Percentiles rank a stretch among this genome's conserved stretches.
Evolutionary conservation across 31 red algal genomes (phyloP).

Genomic region (Asparagopsis taxiformis): DNA sequence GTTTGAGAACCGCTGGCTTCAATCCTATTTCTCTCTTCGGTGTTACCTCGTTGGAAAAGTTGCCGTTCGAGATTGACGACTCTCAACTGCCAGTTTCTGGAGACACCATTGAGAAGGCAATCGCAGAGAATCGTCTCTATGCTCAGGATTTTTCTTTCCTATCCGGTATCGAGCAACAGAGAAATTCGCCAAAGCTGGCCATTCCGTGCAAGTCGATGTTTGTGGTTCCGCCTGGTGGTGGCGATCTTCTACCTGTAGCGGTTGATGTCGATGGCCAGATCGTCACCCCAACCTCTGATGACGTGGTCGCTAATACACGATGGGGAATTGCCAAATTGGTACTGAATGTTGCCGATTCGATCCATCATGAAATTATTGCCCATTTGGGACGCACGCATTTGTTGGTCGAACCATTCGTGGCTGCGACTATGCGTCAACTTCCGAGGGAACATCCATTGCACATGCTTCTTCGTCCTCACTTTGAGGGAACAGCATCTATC

Average conservation of each 20-base stretch:
- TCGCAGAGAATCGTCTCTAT: constrained; percentile 26
- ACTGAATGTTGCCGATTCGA: no score
- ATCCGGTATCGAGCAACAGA: background rate
- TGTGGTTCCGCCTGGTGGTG: no score
- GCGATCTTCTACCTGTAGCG: constrained; percentile 28
- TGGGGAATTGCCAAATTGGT: no score
- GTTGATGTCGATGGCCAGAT: constrained; percentile 16
- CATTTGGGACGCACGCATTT: no score
- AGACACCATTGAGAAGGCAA: no score
- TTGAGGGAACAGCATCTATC: constrained; percentile 42
- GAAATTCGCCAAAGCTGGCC: background rate
- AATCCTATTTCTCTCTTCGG: constrained; percentile 17
- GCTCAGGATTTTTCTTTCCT: constrained; percentile 20
- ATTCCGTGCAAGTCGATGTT: background rate
- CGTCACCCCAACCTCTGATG: no score
- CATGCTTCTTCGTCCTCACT: constrained; percentile 32
- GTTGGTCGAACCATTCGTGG: no score
- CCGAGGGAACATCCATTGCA: constrained; percentile 25
- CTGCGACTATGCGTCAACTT: constrained; percentile 26
- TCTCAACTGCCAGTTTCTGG: no score
- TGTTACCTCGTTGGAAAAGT: no score
- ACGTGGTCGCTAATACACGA: no score
- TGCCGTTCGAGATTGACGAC: no score
- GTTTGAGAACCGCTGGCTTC: constrained; percentile 14
- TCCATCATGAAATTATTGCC: no score